Percentiles rank a stretch among this genome's conserved stretches.
Conservation (phyloP, 1,139 yeast genomes). For the Geotrichum histeridarum region DNA sequence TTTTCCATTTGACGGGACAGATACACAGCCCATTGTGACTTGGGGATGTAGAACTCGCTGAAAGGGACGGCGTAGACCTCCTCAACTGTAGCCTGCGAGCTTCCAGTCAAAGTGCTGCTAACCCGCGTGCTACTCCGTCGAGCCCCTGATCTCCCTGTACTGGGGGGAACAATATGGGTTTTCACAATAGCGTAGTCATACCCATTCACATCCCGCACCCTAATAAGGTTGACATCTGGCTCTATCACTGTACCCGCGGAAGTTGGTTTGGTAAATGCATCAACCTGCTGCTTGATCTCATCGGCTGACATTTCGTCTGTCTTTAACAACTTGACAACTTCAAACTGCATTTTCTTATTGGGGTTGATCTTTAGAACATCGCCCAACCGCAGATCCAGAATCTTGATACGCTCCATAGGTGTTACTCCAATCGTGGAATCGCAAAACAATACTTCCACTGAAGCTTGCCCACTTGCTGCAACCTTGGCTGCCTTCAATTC, state of each 20-base stretch:
- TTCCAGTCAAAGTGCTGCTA: background rate
- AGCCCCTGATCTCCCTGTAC: background rate
- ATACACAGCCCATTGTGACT: constrained; percentile 23
- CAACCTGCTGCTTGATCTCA: background rate
- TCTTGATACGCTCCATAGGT: background rate
- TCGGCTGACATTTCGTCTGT: background rate
- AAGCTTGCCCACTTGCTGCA: no score
- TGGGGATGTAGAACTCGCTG: constrained; percentile 23
- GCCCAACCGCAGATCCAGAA: constrained; percentile 9
- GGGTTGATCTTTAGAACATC: constrained; percentile 9
- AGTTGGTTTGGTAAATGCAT: background rate
- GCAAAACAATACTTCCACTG: background rate
- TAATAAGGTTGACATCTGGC: background rate
- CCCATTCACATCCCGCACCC: constrained; percentile 9
- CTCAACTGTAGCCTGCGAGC: background rate
- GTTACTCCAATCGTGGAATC: background rate
- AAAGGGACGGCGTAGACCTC: constrained; percentile 19
- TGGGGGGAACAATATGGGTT: background rate
- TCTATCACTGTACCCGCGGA: background rate
- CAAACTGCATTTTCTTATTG: constrained; percentile 8
- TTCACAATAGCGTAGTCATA: constrained; percentile 12
- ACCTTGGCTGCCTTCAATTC: no score
- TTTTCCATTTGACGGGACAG: constrained; percentile 8
- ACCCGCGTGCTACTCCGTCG: background rate
- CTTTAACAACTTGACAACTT: constrained; percentile 1